Evolutionary conservation across 768 basidiomycete species (phyloP).

Genomic region (Xerocomus potaroensis): DNA sequence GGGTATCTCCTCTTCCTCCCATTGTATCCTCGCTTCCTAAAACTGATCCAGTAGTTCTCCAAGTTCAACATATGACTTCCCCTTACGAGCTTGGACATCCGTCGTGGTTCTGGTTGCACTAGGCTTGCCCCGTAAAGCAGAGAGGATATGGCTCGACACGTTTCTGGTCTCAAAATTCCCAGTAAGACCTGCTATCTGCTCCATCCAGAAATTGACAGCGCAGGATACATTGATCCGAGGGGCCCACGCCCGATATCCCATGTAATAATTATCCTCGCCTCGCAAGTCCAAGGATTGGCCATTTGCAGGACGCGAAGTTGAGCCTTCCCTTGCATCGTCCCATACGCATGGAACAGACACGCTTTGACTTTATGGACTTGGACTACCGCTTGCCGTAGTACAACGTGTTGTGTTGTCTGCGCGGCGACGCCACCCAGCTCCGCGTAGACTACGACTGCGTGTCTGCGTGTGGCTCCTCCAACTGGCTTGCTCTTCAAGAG

Average conservation of each 20-base stretch:
- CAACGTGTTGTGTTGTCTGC: too few relatives aligned
- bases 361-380: too few relatives aligned
- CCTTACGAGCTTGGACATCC: not conserved
- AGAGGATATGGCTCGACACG: not conserved
- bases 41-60: constrained; percentile 1
- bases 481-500: too few relatives aligned
- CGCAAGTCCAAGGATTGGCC: not conserved
- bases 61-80: constrained; percentile 3
- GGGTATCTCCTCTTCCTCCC: constrained; percentile 4
- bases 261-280: constrained; percentile 3
- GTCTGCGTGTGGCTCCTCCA: too few relatives aligned
- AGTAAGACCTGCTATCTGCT: not conserved
- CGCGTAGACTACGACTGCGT: too few relatives aligned
- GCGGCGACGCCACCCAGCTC: too few relatives aligned
- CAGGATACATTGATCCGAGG: constrained; percentile 19
- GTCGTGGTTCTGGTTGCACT: not conserved
- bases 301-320: not conserved
- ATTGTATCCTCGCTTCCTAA: constrained; percentile 5
- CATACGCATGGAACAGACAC: not conserved
- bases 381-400: too few relatives aligned
- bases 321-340: not conserved
- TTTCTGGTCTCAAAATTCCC: constrained; percentile 1
- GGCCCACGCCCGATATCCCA: constrained; percentile 9
- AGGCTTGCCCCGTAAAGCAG: constrained; percentile 4
- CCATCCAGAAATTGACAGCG: constrained; percentile 7